Percentiles rank a stretch among this genome's conserved stretches.
These are phyloP conservation scores for Trypanosoma scelopori DNA, from an alignment of 208 protist species.

Conservation along the genomic window DNA sequence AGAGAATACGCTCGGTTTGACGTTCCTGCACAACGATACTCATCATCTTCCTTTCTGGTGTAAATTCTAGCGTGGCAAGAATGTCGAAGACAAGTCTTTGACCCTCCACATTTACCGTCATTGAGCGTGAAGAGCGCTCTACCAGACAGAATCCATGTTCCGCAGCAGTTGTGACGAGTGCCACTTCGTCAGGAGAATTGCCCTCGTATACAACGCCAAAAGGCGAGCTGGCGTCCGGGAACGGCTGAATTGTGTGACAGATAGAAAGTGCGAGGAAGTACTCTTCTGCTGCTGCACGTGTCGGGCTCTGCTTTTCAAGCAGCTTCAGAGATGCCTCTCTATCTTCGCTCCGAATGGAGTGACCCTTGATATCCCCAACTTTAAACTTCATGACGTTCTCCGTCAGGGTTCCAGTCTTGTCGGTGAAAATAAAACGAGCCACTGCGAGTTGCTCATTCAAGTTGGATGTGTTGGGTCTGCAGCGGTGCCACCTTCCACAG, in stretches of 20 bases:
- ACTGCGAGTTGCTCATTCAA: constrained; percentile 92
- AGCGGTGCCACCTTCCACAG: constrained; percentile 58
- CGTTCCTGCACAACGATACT: constrained; percentile 81
- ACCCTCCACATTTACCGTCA: constrained; percentile 36
- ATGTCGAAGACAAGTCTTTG: constrained; percentile 65
- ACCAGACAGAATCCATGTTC: constrained; percentile 65
- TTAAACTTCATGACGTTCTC: constrained; percentile 92
- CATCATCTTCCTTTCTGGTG: constrained; percentile 91
- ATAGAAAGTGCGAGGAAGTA: constrained; percentile 82
- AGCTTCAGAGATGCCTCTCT: constrained; percentile 28
- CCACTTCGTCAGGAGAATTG: constrained; percentile 92
- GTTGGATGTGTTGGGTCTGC: constrained; percentile 87
- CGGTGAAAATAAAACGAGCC: constrained; percentile 90
- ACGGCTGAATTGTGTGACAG: constrained; percentile 89
- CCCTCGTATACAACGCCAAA: constrained; percentile 84
- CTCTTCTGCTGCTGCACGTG: constrained; percentile 38
- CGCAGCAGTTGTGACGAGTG: constrained; percentile 85
- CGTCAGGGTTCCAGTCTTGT: constrained; percentile 93
- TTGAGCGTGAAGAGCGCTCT: constrained; percentile 54
- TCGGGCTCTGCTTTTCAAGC: constrained; percentile 27
- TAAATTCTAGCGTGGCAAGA: constrained; percentile 88
- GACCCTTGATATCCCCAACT: constrained; percentile 63
- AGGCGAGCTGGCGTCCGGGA: constrained; percentile 38
- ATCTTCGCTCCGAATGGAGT: constrained; percentile 52
- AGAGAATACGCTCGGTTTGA: constrained; percentile 60